Evolutionary conservation across 805 yeast genomes (phyloP).

Genomic region (Candida krabiensis): DNA sequence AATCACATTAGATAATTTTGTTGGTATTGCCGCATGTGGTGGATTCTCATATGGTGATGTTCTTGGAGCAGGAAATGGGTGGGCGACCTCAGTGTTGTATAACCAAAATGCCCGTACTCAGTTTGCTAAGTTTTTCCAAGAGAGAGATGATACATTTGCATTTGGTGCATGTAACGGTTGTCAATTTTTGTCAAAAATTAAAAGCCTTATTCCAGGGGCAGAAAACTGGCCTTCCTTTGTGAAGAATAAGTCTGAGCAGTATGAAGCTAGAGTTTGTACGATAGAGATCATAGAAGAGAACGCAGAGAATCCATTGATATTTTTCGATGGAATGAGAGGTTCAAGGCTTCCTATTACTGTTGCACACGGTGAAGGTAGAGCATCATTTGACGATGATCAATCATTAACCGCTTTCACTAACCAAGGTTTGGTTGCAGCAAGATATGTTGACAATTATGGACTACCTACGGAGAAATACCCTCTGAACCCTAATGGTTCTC

Average conservation of each 20-base stretch:
- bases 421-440: conserved; percentile 60
- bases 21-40: conserved; percentile 97
- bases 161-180: conserved; percentile 99
- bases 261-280: conserved; percentile 92
- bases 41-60: conserved; percentile 99
- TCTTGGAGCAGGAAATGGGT: conserved; percentile 97
- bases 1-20: conserved; percentile 73
- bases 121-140: conserved; percentile 79
- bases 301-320: conserved; percentile 55
- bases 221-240: conserved; percentile 96
- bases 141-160: conserved; percentile 89
- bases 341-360: conserved; percentile 94
- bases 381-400: conserved; percentile 55
- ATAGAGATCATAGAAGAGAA: conserved; percentile 68
- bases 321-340: conserved; percentile 90
- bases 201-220: conserved; percentile 86
- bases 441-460: conserved; percentile 92
- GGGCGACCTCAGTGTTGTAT: conserved; percentile 96
- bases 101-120: conserved; percentile 74
- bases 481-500: conserved; percentile 95
- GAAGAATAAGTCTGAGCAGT: conserved; percentile 88
- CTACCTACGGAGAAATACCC: conserved; percentile 81
- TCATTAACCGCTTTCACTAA: conserved; percentile 49
- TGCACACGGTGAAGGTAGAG: conserved; percentile 98
- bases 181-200: conserved; percentile 88